Conservation (phyloP, 257 asterid genomes). For the Lycium barbarum region DNA sequence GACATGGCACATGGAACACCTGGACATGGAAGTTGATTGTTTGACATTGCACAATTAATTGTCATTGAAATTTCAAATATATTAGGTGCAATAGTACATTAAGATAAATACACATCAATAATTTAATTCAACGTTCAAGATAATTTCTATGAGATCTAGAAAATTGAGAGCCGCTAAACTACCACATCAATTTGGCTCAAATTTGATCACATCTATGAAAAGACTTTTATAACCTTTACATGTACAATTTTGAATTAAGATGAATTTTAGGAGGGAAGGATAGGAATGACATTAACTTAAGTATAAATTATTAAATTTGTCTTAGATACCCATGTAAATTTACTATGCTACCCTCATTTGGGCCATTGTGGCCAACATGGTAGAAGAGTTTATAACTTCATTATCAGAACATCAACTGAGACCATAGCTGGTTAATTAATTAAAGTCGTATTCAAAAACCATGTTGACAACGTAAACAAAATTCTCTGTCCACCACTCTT, state of each 20-base stretch:
- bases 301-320: too few relatives aligned
- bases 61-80: neutral
- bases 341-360: too few relatives aligned
- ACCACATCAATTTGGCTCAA: too few relatives aligned
- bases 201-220: too few relatives aligned
- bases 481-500: neutral
- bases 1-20: neutral
- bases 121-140: neutral
- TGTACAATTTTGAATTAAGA: too few relatives aligned
- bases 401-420: neutral
- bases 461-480: constrained; percentile 16
- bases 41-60: neutral
- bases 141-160: neutral
- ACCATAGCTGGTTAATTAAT: neutral
- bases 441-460: neutral
- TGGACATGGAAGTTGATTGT: neutral
- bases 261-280: too few relatives aligned
- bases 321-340: too few relatives aligned
- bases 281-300: too few relatives aligned
- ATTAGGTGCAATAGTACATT: constrained; percentile 9
- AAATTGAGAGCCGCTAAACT: neutral
- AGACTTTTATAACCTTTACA: too few relatives aligned
- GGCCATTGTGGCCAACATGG: too few relatives aligned
- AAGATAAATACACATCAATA: neutral
- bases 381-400: neutral